These are phyloP conservation scores for Melampsora larici-populina DNA, from an alignment of 1,284 basidiomycete species.

Conservation along the genomic window DNA sequence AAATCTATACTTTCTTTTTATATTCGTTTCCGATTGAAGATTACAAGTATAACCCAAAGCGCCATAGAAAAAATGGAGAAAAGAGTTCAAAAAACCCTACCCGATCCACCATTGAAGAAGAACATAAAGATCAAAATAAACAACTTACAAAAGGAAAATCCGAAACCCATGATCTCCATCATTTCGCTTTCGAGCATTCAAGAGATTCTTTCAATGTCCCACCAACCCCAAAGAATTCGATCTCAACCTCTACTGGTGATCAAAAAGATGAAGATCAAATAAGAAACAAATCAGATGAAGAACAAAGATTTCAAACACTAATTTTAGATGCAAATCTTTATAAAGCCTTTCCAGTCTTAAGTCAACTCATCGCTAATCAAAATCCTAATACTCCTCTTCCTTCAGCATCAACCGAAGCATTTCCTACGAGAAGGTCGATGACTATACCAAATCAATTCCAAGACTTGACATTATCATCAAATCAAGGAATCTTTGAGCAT, in stretches of 20 bases:
- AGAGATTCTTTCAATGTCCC: not conserved
- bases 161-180: not conserved
- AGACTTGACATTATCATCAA: not conserved
- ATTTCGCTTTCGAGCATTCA: not conserved
- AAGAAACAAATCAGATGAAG: not conserved
- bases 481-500: not conserved
- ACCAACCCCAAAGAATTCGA: not conserved
- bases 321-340: not conserved
- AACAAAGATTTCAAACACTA: not conserved
- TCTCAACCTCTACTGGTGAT: not conserved
- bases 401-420: not conserved
- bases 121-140: not conserved
- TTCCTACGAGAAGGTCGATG: not conserved
- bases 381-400: not conserved
- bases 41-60: constrained; percentile 2
- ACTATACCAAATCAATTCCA: not conserved
- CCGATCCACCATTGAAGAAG: not conserved
- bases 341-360: not conserved
- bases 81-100: not conserved
- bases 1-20: not conserved
- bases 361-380: not conserved
- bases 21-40: not conserved
- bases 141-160: not conserved
- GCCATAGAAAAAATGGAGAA: not conserved
- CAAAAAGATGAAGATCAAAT: not conserved